Evolutionary conservation across 495 filamentous ascomycete species (phyloP).

Genomic region (Penicillium psychrofluorescens): DNA sequence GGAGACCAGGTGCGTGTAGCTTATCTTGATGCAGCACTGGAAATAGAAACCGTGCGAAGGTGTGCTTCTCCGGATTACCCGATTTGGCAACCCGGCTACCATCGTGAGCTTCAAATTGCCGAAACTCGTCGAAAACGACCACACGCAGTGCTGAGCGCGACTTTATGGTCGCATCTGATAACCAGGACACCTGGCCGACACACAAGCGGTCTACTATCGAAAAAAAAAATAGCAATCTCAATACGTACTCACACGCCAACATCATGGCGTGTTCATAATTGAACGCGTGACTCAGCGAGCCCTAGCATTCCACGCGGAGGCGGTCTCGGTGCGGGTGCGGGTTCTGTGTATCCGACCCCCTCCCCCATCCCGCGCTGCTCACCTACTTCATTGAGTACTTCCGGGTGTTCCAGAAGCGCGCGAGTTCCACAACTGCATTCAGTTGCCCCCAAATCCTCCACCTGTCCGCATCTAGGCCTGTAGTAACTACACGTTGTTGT

Average conservation of each 20-base stretch:
- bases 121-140: too few species aligned
- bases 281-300: constrained; percentile 1
- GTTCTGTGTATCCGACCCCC: too few species aligned
- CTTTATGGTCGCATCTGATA: too few species aligned
- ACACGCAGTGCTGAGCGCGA: too few species aligned
- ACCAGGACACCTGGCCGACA: too few species aligned
- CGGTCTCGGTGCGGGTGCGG: too few species aligned
- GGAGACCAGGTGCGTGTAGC: constrained; percentile 16
- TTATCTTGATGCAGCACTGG: constrained; percentile 14
- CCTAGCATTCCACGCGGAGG: background rate
- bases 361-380: background rate
- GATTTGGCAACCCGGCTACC: constrained; percentile 19
- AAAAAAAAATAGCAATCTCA: too few species aligned
- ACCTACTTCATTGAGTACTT: background rate
- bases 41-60: constrained; percentile 15
- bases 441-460: background rate
- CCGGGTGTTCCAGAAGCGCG: background rate
- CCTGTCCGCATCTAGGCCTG: too few species aligned
- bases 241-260: too few species aligned
- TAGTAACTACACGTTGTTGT: too few species aligned
- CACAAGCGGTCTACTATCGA: too few species aligned
- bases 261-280: too few species aligned
- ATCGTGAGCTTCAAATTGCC: constrained; percentile 4
- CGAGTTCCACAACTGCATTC: background rate
- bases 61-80: constrained; percentile 22